Evolutionary conservation across 202 grass and related monocot species (phyloP), one percentile per base, ranked within the genome.

Genomic region (Eragrostis tef): DNA sequence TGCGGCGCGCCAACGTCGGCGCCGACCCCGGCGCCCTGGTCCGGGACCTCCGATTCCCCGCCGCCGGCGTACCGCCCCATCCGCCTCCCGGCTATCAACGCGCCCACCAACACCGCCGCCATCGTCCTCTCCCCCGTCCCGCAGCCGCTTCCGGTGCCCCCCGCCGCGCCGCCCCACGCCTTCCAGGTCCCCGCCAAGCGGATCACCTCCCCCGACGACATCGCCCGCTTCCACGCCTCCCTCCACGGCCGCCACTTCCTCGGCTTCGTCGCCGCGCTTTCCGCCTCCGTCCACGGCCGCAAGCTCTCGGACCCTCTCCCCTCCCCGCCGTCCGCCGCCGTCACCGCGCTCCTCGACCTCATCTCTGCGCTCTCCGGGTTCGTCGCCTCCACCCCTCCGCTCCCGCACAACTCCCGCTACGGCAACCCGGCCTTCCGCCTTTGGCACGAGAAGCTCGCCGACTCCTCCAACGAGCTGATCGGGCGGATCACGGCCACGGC

Each of bases 1-100:
- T 98, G 92, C 69, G 95, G 87, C 43, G 85, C 75, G 42, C 88
- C 88, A 7, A 86, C 88, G 15, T 49, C 85, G 11, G 50, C 78
- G 31, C 80, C 78, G 25, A 34, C 68, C 0, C 85, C 88, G 4
- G 68, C 70, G 0, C 88, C 92, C 12, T 88, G 85, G 64, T 77
- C 86, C 12, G 84, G 66, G 71, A 67, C 85, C 8, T 84, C 81
- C 73, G 80, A 84, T 21, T 95, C 92, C 41, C 90, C 87, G 68
- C 95, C 95, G n/a, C 92, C 95, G 4, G 92, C 88, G 13, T 98
- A 98, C 92, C 95, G 95, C 80, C 95, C 95, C 63, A 98, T 94
- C 77, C 90, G 89, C 62, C 83, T 84, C 59, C 90, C 92, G 0
- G 92, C 96, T 51, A 90, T 95, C 80, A 98, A 93, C 85, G 92